Conservation (phyloP, 1,284 basidiomycete species). For the Ustilago nuda region DNA sequence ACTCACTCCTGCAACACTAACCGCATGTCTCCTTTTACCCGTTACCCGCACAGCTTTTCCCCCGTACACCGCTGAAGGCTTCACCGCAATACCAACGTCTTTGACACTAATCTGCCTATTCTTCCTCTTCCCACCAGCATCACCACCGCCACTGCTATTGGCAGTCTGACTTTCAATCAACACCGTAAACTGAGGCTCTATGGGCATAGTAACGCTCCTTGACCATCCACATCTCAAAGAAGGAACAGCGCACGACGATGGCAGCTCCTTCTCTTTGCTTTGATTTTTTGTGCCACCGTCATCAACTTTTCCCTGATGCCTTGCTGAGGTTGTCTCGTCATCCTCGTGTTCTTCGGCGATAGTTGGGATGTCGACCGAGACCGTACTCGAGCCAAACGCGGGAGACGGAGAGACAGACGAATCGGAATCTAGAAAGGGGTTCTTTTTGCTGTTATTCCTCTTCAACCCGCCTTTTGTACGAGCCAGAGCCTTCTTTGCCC, state of each 20-base stretch:
- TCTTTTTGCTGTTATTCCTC: slow-evolving; percentile 35
- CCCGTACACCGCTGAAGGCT: slow-evolving; percentile 20
- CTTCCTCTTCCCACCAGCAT: background rate
- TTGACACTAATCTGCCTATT: slow-evolving; percentile 4
- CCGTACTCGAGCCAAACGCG: background rate
- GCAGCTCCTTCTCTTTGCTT: slow-evolving; percentile 38
- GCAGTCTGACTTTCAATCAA: slow-evolving; percentile 22
- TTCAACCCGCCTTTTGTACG: slow-evolving; percentile 24
- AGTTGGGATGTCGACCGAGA: slow-evolving; percentile 32
- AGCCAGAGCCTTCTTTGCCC: background rate
- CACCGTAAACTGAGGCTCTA: slow-evolving; percentile 17
- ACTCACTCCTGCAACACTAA: slow-evolving; percentile 1
- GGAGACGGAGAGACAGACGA: slow-evolving; percentile 7
- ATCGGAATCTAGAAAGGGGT: slow-evolving; percentile 26
- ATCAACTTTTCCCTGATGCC: slow-evolving; percentile 40
- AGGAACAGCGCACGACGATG: slow-evolving; percentile 33
- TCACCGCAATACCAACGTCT: slow-evolving; percentile 21
- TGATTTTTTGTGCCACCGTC: slow-evolving; percentile 34
- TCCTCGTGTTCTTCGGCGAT: slow-evolving; percentile 26
- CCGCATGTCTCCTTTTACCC: slow-evolving; percentile 3
- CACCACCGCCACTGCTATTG: background rate
- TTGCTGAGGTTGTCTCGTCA: slow-evolving; percentile 1
- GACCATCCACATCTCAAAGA: slow-evolving; percentile 15
- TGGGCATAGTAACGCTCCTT: slow-evolving; percentile 24
- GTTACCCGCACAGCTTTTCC: slow-evolving; percentile 3